Conservation (phyloP, 2,329 filamentous ascomycete species). For the Cladosporium halotolerans region DNA sequence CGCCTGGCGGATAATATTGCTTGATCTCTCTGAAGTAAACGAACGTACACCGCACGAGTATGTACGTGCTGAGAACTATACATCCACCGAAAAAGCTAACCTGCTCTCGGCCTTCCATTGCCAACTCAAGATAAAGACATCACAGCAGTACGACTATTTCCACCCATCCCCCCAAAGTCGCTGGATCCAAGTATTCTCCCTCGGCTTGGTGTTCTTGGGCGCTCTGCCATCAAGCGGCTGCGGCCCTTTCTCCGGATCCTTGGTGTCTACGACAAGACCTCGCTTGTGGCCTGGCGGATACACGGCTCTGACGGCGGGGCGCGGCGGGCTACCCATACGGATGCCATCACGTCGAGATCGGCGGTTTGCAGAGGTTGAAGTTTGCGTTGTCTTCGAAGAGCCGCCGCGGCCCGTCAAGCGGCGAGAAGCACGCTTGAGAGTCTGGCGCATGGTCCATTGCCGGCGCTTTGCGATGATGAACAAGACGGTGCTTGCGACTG, state of each 20-base stretch:
- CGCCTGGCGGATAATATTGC: too few relatives aligned
- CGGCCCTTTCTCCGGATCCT: constrained; percentile 28
- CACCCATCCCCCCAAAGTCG: constrained; percentile 24
- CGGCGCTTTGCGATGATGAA: constrained; percentile 79
- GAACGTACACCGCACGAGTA: too few relatives aligned
- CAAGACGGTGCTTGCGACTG: constrained; percentile 59
- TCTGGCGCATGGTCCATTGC: constrained; percentile 73
- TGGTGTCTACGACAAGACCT: constrained; percentile 20
- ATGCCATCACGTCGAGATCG: constrained; percentile 19
- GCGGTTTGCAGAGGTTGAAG: constrained; percentile 13
- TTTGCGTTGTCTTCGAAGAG: neutral
- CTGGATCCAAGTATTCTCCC: constrained; percentile 17
- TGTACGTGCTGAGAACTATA: too few relatives aligned
- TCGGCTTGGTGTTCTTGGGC: constrained; percentile 9
- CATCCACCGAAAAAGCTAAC: too few relatives aligned
- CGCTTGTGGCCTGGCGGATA: constrained; percentile 20
- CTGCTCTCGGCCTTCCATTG: neutral
- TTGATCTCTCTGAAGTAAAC: too few relatives aligned
- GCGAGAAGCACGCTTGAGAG: constrained; percentile 57
- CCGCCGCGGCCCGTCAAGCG: constrained; percentile 38
- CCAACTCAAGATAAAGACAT: neutral
- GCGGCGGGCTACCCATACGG: constrained; percentile 15
- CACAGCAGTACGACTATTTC: constrained; percentile 15
- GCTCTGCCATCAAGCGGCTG: constrained; percentile 11
- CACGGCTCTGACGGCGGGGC: constrained; percentile 8